Conservation (phyloP, 768 basidiomycete genomes). For the Rhizopogon salebrosus region DNA sequence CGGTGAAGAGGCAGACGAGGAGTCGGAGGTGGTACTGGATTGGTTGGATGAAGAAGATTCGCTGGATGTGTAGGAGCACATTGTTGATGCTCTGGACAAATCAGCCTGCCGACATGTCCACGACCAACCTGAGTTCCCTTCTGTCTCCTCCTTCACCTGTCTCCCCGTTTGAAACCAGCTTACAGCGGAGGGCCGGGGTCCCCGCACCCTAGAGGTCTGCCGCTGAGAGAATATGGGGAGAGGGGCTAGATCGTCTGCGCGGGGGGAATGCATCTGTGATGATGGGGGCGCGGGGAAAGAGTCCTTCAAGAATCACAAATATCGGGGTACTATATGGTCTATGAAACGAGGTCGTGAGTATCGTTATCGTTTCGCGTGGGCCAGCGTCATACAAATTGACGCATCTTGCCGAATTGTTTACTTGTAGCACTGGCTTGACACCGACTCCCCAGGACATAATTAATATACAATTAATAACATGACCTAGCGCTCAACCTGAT, state of each 20-base stretch:
- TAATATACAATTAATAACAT: background rate
- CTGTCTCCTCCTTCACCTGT: background rate
- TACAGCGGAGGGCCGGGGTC: slow-evolving; percentile 21
- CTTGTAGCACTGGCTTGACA: background rate
- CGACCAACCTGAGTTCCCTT: slow-evolving; percentile 8
- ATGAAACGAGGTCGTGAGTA: background rate
- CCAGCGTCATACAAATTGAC: background rate
- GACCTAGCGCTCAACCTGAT: background rate
- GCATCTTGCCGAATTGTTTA: slow-evolving; percentile 12
- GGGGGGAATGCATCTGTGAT: background rate
- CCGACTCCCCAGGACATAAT: background rate
- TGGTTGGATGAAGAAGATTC: slow-evolving; percentile 8
- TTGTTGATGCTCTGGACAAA: slow-evolving; percentile 12
- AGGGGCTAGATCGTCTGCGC: slow-evolving; percentile 10
- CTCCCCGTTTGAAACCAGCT: slow-evolving; percentile 12
- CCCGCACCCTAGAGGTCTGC: slow-evolving; percentile 16
- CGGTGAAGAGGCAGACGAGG: slow-evolving; percentile 9
- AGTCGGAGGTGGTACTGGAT: slow-evolving; percentile 5
- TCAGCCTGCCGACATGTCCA: slow-evolving; percentile 10
- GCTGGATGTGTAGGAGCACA: slow-evolving; percentile 11
- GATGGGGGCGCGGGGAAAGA: background rate
- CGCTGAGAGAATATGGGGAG: slow-evolving; percentile 5
- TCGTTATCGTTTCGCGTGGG: background rate
- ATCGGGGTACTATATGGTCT: background rate
- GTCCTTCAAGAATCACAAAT: background rate